Evolutionary conservation across 441 rosid genomes (phyloP), one percentile per base, ranked within the genome.

Genomic region (Erodium moschatum): DNA sequence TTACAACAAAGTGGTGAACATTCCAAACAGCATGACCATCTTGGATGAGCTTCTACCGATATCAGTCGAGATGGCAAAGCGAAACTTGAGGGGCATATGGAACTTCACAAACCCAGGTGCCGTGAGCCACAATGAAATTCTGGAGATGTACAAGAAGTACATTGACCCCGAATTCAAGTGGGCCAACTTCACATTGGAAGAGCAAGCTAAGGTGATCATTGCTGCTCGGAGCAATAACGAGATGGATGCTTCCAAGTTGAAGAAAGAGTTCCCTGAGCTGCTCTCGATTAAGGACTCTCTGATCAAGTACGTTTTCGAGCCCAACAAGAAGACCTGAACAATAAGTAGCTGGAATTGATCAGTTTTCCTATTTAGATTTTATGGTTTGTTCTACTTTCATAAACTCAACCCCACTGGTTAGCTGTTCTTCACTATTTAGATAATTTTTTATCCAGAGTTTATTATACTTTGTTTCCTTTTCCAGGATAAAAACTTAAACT

Each of bases 61-160:
- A 69, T 85, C 97, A 0, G 84, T 91, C 5, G 96, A 91, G 85
- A 91, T 91, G 97, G 96, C 95, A 6, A 91, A 88, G 78, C 79
- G 95, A 73, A 89, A 91, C 84, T 75, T 89, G 79, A 84, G 77
- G 73, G 97, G 97, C 1, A 84, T 88, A 66, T 91, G 96, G 96
- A 92, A 92, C 85, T 92, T 92, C 82, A 92, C 97, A 24, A 92
- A 92, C 73, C 96, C 97, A 4, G 95, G 96, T 38, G 97, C 80
- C 24, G 91, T 88, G 70, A 89, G 97, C 77, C 96, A 89, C 73
- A 89, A 89, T 40, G 95, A 89, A 79, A 89, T 92, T 54, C 85
- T 92, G 75, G 92, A 90, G 87, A 89, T 92, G 97, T 92, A 92
- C 90, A 87, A 86, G 87, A 72, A 66, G 0, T 88, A 88, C 78